Conservation (phyloP, 768 basidiomycete genomes). For the Tricholoma furcatifolium region DNA sequence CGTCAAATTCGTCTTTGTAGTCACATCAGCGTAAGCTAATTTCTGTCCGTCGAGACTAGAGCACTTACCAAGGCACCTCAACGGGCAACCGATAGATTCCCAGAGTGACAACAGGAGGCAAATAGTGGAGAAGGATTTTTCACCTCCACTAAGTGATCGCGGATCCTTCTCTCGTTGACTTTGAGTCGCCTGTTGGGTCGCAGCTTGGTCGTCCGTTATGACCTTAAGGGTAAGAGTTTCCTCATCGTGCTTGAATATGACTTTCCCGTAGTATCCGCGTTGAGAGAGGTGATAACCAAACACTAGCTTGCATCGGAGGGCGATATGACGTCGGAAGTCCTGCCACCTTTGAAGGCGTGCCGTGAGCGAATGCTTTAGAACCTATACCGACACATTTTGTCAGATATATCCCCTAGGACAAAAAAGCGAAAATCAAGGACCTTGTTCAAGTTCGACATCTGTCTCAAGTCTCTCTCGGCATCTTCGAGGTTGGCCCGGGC, state of each 20-base stretch:
- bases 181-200: constrained; percentile 46
- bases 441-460: constrained; percentile 64
- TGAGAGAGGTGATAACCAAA: constrained; percentile 82
- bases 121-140: constrained; percentile 96
- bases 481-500: constrained; percentile 57
- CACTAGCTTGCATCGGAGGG: constrained; percentile 80
- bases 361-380: constrained; percentile 62
- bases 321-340: constrained; percentile 84
- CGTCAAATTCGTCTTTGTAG: constrained; percentile 90
- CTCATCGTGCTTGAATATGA: constrained; percentile 77
- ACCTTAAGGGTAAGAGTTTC: constrained; percentile 71
- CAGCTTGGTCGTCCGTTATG: constrained; percentile 77
- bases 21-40: not conserved
- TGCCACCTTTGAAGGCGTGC: constrained; percentile 76
- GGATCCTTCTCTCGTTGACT: constrained; percentile 88
- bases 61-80: constrained; percentile 80
- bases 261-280: constrained; percentile 88
- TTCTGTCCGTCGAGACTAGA: not conserved
- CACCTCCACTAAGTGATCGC: constrained; percentile 85
- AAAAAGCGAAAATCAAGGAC: constrained; percentile 33
- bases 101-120: constrained; percentile 92
- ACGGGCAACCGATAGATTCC: constrained; percentile 93
- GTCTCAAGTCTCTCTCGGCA: constrained; percentile 61
- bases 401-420: not conserved
- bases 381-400: constrained; percentile 36